These are phyloP conservation scores for Lactifluus pinguis DNA, from an alignment of 768 basidiomycete species.

Conservation along the genomic window DNA sequence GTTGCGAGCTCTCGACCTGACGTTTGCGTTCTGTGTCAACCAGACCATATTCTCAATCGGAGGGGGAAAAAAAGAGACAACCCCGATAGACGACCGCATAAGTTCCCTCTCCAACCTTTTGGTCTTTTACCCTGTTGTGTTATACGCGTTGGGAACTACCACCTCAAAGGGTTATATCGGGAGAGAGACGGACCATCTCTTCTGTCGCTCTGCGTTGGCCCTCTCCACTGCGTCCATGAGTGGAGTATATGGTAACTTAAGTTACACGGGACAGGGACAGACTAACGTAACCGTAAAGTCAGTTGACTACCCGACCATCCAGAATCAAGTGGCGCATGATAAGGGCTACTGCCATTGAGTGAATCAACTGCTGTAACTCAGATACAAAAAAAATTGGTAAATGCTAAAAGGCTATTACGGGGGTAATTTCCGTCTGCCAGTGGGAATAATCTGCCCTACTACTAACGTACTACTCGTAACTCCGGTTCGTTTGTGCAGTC, in stretches of 20 bases:
- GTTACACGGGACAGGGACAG: background rate
- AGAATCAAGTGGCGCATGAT: too few relatives aligned
- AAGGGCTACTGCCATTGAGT: too few relatives aligned
- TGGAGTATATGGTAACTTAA: too few relatives aligned
- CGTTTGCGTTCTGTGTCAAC: background rate
- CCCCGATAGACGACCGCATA: constrained; percentile 96
- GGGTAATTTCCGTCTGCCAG: background rate
- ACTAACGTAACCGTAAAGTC: background rate
- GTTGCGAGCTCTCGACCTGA: constrained; percentile 67
- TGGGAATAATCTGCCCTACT: background rate
- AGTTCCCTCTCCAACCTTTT: constrained; percentile 84
- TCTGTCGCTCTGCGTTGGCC: constrained; percentile 65
- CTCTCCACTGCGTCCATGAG: constrained; percentile 77
- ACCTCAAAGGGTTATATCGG: background rate
- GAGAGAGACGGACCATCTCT: constrained; percentile 43
- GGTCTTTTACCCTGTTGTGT: constrained; percentile 58
- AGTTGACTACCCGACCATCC: too few relatives aligned
- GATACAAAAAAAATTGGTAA: too few relatives aligned
- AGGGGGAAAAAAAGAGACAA: constrained; percentile 24
- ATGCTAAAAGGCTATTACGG: too few relatives aligned
- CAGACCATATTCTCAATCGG: constrained; percentile 3
- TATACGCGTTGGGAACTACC: constrained; percentile 7
- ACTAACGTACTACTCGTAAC: background rate
- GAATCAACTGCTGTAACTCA: too few relatives aligned
- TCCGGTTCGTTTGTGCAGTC: background rate